A percentile compares a stretch with the other conserved stretches of the same genome.
phyloP scores from a whole-genome alignment of 2,329 filamentous ascomycete genomes.

The Pseudopithomyces chartarum region DNA sequence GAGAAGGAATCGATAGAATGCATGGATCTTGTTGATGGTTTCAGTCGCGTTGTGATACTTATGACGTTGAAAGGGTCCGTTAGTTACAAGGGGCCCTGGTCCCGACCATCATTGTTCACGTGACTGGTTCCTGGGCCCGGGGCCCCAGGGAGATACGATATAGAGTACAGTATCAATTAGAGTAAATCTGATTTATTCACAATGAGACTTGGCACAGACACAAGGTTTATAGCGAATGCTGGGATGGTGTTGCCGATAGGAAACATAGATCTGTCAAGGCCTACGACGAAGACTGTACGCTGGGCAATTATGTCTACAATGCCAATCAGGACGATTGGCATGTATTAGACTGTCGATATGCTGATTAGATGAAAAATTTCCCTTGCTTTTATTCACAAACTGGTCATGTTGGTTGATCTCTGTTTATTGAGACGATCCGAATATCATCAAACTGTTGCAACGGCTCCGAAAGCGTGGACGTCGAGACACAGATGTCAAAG shows the following conservation, averaged over 20 bases:
- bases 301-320: conserved; percentile 38
- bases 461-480: no score
- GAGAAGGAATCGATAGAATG: no score
- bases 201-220: no score
- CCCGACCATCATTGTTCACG: conserved; percentile 53
- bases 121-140: conserved; percentile 49
- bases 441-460: no score
- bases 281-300: conserved; percentile 42
- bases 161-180: no score
- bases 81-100: conserved; percentile 40
- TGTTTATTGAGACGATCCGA: conserved; percentile 12
- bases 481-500: no score
- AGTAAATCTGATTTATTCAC: no score
- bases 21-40: no score
- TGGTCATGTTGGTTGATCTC: conserved; percentile 50
- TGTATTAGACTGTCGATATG: conserved; percentile 40
- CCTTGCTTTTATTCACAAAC: neutral
- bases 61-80: conserved; percentile 46
- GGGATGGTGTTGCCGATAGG: conserved; percentile 36
- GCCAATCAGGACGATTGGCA: conserved; percentile 36
- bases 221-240: conserved; percentile 16
- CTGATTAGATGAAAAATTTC: no score
- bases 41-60: no score
- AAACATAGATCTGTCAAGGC: conserved; percentile 48
- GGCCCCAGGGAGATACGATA: no score